Conservation (phyloP, 164 flowering plant genomes). For the Pachysandra terminalis region DNA sequence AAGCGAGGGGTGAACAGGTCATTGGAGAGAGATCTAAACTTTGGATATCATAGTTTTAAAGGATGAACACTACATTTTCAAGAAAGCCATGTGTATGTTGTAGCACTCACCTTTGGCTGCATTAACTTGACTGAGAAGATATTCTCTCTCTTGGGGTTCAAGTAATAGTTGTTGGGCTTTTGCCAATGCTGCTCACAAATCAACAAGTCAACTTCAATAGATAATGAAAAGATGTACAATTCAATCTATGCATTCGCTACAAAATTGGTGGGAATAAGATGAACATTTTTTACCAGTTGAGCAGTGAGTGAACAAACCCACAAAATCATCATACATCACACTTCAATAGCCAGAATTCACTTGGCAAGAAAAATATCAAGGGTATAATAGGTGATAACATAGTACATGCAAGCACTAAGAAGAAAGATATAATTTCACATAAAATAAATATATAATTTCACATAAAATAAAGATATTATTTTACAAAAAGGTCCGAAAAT, state of each 20-base stretch:
- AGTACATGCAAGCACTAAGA: too few species aligned
- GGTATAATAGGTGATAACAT: not conserved
- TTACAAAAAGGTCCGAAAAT: not conserved
- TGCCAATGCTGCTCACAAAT: slow-evolving; percentile 71
- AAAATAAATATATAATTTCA: too few species aligned
- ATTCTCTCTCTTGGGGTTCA: slow-evolving; percentile 88
- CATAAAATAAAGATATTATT: not conserved
- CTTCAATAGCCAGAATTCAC: not conserved
- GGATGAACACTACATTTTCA: not conserved
- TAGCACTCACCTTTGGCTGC: slow-evolving; percentile 83
- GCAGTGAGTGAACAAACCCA: not conserved
- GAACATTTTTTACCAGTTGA: not conserved
- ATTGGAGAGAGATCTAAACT: too few species aligned
- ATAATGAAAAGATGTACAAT: not conserved
- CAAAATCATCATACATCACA: not conserved
- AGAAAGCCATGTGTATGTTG: too few species aligned
- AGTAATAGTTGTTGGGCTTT: slow-evolving; percentile 92
- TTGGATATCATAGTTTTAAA: not conserved
- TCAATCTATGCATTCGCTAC: not conserved
- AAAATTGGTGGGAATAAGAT: too few species aligned
- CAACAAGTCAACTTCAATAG: slow-evolving; percentile 6
- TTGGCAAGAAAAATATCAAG: not conserved
- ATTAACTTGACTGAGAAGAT: slow-evolving; percentile 78
- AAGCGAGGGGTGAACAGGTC: not conserved
- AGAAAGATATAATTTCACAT: not conserved